These are phyloP conservation scores for Albizia julibrissin DNA, from an alignment of 306 rosid genomes.

Conservation along the genomic window DNA sequence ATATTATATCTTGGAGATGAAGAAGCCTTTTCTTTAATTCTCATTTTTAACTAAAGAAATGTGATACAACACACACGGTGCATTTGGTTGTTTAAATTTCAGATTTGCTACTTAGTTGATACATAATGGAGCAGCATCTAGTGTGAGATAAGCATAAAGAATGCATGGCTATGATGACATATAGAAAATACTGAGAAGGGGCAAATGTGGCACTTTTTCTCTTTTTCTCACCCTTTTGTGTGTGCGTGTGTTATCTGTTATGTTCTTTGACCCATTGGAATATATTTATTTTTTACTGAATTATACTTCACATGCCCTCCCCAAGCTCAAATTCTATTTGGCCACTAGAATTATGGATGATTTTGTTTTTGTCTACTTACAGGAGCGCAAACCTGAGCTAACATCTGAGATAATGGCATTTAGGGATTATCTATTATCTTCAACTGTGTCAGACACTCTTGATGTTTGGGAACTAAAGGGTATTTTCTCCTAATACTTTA, in stretches of 20 bases:
- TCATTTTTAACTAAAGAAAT: background rate
- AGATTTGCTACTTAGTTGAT: background rate
- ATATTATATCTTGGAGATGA: background rate
- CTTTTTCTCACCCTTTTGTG: background rate
- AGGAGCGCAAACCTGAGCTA: conserved; percentile 92
- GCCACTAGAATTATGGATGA: conserved; percentile 9
- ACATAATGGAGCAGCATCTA: background rate
- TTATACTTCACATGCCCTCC: background rate
- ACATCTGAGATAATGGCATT: conserved; percentile 90
- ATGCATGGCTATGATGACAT: background rate
- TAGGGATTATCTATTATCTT: conserved; percentile 88
- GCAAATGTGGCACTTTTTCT: background rate
- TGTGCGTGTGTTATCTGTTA: background rate
- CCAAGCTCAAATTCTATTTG: background rate
- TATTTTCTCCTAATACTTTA: conserved; percentile 32
- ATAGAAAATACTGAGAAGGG: conserved; percentile 4
- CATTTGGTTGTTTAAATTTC: background rate
- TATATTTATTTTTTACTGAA: background rate
- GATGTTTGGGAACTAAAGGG: conserved; percentile 99
- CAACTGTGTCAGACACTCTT: conserved; percentile 89
- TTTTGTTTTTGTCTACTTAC: conserved; percentile 38
- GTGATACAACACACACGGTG: background rate
- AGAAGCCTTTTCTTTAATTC: background rate
- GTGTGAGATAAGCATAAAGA: background rate
- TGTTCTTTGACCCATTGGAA: background rate